phyloP scores from a whole-genome alignment of 768 basidiomycete genomes.

The Termitomyces sp. region DNA sequence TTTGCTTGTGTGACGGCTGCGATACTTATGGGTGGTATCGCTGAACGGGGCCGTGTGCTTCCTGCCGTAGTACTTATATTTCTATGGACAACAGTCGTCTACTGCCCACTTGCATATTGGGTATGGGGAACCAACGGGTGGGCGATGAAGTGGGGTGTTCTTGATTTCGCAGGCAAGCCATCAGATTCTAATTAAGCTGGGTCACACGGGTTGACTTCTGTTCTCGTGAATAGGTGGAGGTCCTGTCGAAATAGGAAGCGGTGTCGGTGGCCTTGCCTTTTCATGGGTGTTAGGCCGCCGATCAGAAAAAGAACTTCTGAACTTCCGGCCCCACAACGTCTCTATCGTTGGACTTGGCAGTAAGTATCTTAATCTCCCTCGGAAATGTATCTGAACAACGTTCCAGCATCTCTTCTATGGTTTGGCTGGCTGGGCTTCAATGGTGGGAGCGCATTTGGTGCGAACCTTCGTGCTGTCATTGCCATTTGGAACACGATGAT shows the following conservation, averaged over 20 bases:
- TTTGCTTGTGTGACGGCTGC: slow-evolving; percentile 79
- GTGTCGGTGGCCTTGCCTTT: slow-evolving; percentile 80
- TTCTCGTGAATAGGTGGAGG: slow-evolving; percentile 54
- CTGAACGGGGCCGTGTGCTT: slow-evolving; percentile 81
- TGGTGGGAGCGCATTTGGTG: slow-evolving; percentile 83
- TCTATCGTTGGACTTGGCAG: slow-evolving; percentile 78
- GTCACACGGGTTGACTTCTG: not conserved
- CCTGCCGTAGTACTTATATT: slow-evolving; percentile 81
- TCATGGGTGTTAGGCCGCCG: slow-evolving; percentile 85
- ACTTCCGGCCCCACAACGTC: slow-evolving; percentile 88
- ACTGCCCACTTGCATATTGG: slow-evolving; percentile 87
- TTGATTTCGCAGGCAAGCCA: slow-evolving; percentile 77
- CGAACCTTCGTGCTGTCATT: slow-evolving; percentile 80
- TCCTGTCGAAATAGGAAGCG: slow-evolving; percentile 85
- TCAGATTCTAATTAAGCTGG: not conserved
- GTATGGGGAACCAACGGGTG: slow-evolving; percentile 79
- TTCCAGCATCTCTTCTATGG: slow-evolving; percentile 69
- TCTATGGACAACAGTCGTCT: slow-evolving; percentile 82
- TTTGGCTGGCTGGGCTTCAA: slow-evolving; percentile 91
- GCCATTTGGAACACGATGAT: slow-evolving; percentile 90
- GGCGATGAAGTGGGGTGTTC: slow-evolving; percentile 79
- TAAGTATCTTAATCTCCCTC: slow-evolving; percentile 17
- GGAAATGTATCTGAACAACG: not conserved
- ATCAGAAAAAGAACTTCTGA: slow-evolving; percentile 62
- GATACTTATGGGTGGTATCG: slow-evolving; percentile 74